phyloP scores from a whole-genome alignment of 1,284 basidiomycete species.

The Cryptococcus hybrid region DNA sequence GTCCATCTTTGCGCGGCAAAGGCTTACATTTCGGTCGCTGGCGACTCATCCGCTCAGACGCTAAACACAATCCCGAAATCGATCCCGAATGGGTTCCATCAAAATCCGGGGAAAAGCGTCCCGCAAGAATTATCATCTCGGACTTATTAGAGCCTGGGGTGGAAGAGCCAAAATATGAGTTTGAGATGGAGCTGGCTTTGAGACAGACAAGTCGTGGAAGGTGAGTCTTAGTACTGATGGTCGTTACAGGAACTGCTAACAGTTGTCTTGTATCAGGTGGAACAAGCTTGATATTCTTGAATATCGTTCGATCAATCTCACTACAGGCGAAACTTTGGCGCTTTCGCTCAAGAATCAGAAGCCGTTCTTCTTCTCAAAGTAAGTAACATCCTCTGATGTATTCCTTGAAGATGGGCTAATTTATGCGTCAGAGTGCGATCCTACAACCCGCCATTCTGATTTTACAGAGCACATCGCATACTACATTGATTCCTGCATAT shows the following conservation, averaged over 20 bases:
- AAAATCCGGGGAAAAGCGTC: neutral
- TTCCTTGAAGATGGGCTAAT: neutral
- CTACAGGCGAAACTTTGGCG: slow-evolving; percentile 69
- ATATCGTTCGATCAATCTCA: slow-evolving; percentile 71
- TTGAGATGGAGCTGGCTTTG: slow-evolving; percentile 77
- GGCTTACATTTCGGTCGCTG: slow-evolving; percentile 53
- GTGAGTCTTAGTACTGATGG: slow-evolving; percentile 22
- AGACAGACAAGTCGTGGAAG: slow-evolving; percentile 74
- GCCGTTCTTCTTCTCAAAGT: slow-evolving; percentile 89
- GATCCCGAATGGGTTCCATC: neutral
- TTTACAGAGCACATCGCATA: neutral
- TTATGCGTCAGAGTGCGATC: slow-evolving; percentile 11
- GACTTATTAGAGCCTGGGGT: slow-evolving; percentile 45
- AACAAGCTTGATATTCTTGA: slow-evolving; percentile 75
- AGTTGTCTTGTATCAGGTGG: slow-evolving; percentile 56
- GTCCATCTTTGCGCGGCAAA: slow-evolving; percentile 74
- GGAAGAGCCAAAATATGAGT: slow-evolving; percentile 63
- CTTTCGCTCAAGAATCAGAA: slow-evolving; percentile 77
- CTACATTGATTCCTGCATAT: neutral
- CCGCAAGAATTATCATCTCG: slow-evolving; percentile 32
- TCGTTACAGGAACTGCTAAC: neutral
- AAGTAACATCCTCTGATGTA: slow-evolving; percentile 13
- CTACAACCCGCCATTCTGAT: slow-evolving; percentile 17
- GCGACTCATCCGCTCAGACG: slow-evolving; percentile 33
- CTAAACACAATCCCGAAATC: slow-evolving; percentile 23